Conservation (phyloP, 2,329 filamentous ascomycete genomes). For the Aspergillus amoenus region DNA sequence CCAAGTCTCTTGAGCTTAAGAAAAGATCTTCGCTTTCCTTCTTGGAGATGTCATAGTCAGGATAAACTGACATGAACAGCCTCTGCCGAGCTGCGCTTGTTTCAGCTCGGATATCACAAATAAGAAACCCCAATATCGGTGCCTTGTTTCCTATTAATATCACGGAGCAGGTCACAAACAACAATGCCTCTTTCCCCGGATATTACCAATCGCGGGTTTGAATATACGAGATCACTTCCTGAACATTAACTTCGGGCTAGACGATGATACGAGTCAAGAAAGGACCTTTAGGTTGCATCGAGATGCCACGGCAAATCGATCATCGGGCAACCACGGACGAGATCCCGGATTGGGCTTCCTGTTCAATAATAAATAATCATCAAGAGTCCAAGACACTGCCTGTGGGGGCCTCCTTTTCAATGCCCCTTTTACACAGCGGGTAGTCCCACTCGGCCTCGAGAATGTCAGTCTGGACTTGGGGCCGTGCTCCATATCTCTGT, state of each 20-base stretch:
- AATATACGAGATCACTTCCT: neutral
- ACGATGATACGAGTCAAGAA: neutral
- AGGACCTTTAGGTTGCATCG: neutral
- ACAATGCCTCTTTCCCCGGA: too few relatives aligned
- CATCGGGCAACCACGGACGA: too few relatives aligned
- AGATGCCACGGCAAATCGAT: too few relatives aligned
- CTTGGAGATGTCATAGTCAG: neutral
- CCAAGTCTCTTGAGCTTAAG: slow-evolving; percentile 3
- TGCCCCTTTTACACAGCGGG: neutral
- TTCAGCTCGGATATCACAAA: neutral
- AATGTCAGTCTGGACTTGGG: neutral
- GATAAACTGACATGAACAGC: neutral
- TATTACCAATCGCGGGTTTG: neutral
- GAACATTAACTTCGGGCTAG: neutral
- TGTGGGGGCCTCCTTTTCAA: neutral
- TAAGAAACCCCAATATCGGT: neutral
- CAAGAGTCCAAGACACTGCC: neutral
- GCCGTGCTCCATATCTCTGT: neutral
- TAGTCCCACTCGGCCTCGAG: neutral
- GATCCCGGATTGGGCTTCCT: neutral
- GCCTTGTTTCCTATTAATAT: neutral
- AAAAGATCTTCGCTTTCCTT: neutral
- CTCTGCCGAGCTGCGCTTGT: slow-evolving; percentile 4
- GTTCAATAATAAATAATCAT: neutral
- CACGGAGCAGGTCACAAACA: neutral